Base-by-base conservation (phyloP, 148 eudicot genomes). In the Fagopyrum tataricum region DNA sequence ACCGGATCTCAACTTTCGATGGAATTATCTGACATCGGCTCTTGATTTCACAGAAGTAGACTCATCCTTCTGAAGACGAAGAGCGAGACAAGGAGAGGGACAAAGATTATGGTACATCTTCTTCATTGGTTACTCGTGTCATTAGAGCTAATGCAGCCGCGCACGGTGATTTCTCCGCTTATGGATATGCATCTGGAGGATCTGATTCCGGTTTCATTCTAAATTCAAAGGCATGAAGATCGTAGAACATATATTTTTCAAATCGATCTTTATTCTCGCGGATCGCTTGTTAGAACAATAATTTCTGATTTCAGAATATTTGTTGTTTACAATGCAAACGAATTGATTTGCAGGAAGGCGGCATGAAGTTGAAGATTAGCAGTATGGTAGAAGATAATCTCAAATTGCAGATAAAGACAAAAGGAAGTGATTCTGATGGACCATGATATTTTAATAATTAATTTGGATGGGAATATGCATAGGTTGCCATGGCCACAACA, bases 401-500 rank as follows among this genome's bases (percentile, higher is more conserved):
- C 17, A 89, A 77, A 76, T 40, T 89, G 76, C 95, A 89, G 74
- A 84, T 79, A 49, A 80, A 89, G 78, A 89, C 87, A 80, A 90
- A 84, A 81, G 95, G 83, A 72, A 70, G 56, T 31, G 66, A 56
- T 78, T 42, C 78, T 58, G 92, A 83, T 59, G 66, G 66, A 6
- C 66, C 66, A 31, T 31, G 37, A 0, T 14, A 20, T 15, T 41
- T 68, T 21, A 15, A 21, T 44, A n/a, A n/a, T n/a, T n/a, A 68
- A 12, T 3, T 39, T n/a, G n/a, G 8, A 20, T 58, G 37, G 15
- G 24, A 20, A 18, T 21, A 55, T 55, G 26, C 21, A 53, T 72
- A 95, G 98, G 98, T 95, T 79, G 98, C 98, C 44, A 90, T 90
- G 97, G 98, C 98, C 51, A 91, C 97, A 47, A 97, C 98, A 72